Conservation (phyloP, 306 rosid species). For the Gastrolobium bilobum region DNA sequence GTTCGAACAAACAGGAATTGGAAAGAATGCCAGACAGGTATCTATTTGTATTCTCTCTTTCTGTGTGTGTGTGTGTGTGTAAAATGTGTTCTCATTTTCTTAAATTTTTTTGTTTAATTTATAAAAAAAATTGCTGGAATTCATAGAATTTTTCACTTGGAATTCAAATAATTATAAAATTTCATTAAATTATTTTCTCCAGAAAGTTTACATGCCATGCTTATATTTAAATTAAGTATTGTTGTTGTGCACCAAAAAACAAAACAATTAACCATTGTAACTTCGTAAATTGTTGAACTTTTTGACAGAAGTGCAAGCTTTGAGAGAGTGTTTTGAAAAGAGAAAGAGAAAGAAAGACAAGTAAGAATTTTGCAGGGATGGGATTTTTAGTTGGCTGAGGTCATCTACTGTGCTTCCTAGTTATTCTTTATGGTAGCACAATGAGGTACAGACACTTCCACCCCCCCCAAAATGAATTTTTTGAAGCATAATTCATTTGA, state of each 20-base stretch:
- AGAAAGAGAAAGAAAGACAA: slow-evolving; percentile 53
- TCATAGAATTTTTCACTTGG: background rate
- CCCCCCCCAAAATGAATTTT: background rate
- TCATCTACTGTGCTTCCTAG: slow-evolving; percentile 28
- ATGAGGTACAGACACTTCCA: slow-evolving; percentile 25
- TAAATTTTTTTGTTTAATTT: background rate
- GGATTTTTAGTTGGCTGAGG: slow-evolving; percentile 1
- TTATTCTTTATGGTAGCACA: background rate
- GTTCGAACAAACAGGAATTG: slow-evolving; percentile 72
- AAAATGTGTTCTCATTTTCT: background rate
- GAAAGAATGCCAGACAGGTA: slow-evolving; percentile 85
- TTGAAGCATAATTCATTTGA: slow-evolving; percentile 31
- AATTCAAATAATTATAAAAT: slow-evolving; percentile 15
- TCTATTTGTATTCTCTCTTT: background rate
- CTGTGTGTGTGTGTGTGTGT: background rate
- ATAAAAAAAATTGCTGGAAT: background rate
- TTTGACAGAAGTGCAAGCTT: slow-evolving; percentile 75
- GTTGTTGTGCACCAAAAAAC: background rate
- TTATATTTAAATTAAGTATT: background rate
- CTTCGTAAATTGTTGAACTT: background rate
- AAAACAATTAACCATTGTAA: background rate
- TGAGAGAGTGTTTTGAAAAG: slow-evolving; percentile 78
- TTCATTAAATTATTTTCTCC: background rate
- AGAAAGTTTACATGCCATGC: background rate
- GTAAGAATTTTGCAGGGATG: slow-evolving; percentile 41